Evolutionary conservation across 306 rosid genomes (phyloP), one percentile per base, ranked within the genome.

Genomic region (Trifolium dubium): DNA sequence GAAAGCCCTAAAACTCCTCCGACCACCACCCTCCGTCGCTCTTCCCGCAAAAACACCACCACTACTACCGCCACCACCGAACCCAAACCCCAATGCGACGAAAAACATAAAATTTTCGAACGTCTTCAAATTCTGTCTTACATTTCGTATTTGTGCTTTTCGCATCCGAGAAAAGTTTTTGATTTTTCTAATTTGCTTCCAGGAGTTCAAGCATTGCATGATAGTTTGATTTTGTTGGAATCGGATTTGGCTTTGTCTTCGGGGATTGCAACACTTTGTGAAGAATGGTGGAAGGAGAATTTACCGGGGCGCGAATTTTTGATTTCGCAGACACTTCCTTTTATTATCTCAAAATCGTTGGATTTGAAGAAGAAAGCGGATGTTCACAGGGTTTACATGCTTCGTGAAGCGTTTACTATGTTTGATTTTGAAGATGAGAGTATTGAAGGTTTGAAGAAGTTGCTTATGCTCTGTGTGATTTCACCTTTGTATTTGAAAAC

Each of bases 231-330:
- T 10, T n/a, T 83, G 5, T 86, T 94, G 30, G 97, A 91, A 78
- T 75, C 88, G 8, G 89, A 86, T 31, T 39, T 84, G n/a, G 86
- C 65, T 34, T 68, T 91, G 53, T 79, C 86, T n/a, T 78, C 86
- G 39, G 85, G 54, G 74, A 79, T 94, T 29, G 87, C 59, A 31
- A 73, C 59, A 41, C 67, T 93, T 77, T 91, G 97, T 46, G 96
- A 87, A 74, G 91, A 84, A 67, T 93, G 98, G 97, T 93, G 98
- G 98, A 93, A 88, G 92, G 89, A 79, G 82, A 83, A 81, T 69
- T 59, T 88, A 3, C 85, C 85, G 0, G 90, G 91, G 2, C 71
- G 84, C 15, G 98, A 94, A 62, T 71, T 78, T 15, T 64, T 94
- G 82, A 91, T 94, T 32, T 83, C 98, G 6, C 98, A 88, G 88